Evolutionary conservation across 2,329 filamentous ascomycete genomes (phyloP).

Genomic region (Trichocomaceae sp.): DNA sequence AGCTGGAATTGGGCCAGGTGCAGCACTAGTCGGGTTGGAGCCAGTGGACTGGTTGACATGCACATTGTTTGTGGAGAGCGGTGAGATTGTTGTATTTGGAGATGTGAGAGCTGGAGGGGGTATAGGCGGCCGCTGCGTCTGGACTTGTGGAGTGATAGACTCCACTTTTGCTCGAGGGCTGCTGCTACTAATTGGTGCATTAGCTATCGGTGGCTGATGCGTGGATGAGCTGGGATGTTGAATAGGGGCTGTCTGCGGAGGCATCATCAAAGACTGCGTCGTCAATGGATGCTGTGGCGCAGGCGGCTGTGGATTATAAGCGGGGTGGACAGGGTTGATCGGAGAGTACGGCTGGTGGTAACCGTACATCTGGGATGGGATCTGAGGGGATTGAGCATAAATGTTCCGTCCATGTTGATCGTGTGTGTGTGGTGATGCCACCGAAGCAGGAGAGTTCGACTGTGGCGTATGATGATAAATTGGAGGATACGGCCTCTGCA

Average conservation of each 20-base stretch:
- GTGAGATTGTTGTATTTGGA: conserved; percentile 3
- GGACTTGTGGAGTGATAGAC: conserved; percentile 34
- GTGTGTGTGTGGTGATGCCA: conserved; percentile 80
- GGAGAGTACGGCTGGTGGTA: conserved; percentile 54
- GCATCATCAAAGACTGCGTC: conserved; percentile 50
- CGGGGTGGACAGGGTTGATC: conserved; percentile 47
- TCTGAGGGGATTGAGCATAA: conserved; percentile 75
- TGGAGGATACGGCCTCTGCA: conserved; percentile 71
- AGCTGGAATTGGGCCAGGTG: conserved; percentile 90
- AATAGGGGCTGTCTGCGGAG: conserved; percentile 31
- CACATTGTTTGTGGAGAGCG: conserved; percentile 20
- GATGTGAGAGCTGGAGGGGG: conserved; percentile 5
- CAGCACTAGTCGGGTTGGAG: conserved; percentile 73
- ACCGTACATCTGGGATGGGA: conserved; percentile 80
- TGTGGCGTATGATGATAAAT: conserved; percentile 87
- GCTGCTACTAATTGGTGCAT: conserved; percentile 57
- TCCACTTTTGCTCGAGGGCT: conserved; percentile 50
- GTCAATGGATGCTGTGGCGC: conserved; percentile 52
- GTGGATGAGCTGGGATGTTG: conserved; percentile 23
- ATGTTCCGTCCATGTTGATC: conserved; percentile 78
- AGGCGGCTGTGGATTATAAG: conserved; percentile 51
- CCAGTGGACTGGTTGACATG: conserved; percentile 43
- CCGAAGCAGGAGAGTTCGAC: conserved; percentile 88
- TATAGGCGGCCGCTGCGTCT: conserved; percentile 14
- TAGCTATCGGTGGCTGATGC: conserved; percentile 38